Conservation (phyloP, 1,139 yeast species). For the Maudiozyma humilis region DNA sequence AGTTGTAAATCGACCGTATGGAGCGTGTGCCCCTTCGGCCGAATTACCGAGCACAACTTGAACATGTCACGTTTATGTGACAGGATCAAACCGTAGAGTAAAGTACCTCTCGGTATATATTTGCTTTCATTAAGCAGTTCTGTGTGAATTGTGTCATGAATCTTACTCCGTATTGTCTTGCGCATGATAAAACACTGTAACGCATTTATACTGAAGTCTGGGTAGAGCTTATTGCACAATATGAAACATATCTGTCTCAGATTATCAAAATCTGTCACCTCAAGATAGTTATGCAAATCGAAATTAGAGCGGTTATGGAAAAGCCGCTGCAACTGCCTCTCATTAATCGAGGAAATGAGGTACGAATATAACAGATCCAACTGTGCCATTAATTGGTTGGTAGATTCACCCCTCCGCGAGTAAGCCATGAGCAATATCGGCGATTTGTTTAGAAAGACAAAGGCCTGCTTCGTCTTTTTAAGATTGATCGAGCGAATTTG, state of each 20-base stretch:
- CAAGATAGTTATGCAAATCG: slow-evolving; percentile 70
- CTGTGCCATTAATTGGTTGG: slow-evolving; percentile 53
- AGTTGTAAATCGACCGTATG: slow-evolving; percentile 65
- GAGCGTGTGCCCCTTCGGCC: slow-evolving; percentile 57
- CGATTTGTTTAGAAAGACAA: slow-evolving; percentile 53
- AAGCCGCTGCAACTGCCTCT: slow-evolving; percentile 60
- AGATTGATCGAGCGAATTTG: slow-evolving; percentile 36
- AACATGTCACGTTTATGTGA: slow-evolving; percentile 40
- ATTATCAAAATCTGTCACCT: slow-evolving; percentile 32
- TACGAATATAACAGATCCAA: slow-evolving; percentile 70
- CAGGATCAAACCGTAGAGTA: slow-evolving; percentile 55
- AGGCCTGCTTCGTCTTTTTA: slow-evolving; percentile 37
- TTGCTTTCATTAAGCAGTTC: slow-evolving; percentile 19
- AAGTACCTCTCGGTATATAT: slow-evolving; percentile 27
- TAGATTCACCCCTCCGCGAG: slow-evolving; percentile 48
- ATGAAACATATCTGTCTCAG: slow-evolving; percentile 26
- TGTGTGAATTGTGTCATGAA: slow-evolving; percentile 28
- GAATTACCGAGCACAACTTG: slow-evolving; percentile 47
- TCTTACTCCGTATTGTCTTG: slow-evolving; percentile 38
- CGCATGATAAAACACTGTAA: slow-evolving; percentile 49
- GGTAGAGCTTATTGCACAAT: slow-evolving; percentile 38
- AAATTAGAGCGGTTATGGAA: slow-evolving; percentile 70
- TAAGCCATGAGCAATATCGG: slow-evolving; percentile 75
- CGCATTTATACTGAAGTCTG: slow-evolving; percentile 53
- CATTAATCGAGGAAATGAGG: slow-evolving; percentile 70